Conservation (phyloP, 352 stramenopile species). For the Phytophthora citricola region DNA sequence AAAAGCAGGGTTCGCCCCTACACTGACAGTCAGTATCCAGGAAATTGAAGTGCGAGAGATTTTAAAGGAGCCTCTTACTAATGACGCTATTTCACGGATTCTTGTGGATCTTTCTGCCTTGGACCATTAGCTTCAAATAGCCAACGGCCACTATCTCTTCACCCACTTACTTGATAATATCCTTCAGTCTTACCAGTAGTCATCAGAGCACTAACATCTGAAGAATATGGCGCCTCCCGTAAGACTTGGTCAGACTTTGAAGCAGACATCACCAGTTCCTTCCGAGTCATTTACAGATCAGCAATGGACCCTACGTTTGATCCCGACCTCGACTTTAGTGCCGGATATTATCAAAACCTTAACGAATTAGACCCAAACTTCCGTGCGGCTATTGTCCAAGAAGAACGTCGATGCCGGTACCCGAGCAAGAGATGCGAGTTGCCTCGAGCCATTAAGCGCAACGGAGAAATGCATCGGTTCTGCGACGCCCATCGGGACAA, state of each 20-base stretch:
- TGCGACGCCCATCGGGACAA: conserved; percentile 53
- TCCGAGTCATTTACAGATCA: conserved; percentile 6
- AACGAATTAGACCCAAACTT: conserved; percentile 7
- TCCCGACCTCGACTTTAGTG: conserved; percentile 6
- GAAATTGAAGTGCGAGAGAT: neutral
- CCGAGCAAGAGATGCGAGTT: conserved; percentile 48
- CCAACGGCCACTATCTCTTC: conserved; percentile 18
- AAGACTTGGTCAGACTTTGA: neutral
- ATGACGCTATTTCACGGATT: conserved; percentile 24
- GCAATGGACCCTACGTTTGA: conserved; percentile 16
- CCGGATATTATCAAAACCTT: conserved; percentile 4
- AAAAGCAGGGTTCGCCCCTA: conserved; percentile 10
- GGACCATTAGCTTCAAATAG: conserved; percentile 5
- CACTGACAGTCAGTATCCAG: conserved; percentile 17
- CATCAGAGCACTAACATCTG: neutral
- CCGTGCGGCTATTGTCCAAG: conserved; percentile 4
- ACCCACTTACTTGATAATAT: conserved; percentile 20
- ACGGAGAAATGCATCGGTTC: conserved; percentile 52
- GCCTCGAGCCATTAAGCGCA: conserved; percentile 45
- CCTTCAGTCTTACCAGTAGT: neutral
- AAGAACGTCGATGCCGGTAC: conserved; percentile 40
- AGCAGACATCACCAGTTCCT: conserved; percentile 4
- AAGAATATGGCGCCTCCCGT: neutral
- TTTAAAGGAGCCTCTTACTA: conserved; percentile 7
- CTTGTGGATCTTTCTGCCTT: conserved; percentile 10